These are phyloP conservation scores for Plenodomus tracheiphilus DNA, from an alignment of 2,329 filamentous ascomycete species.

Conservation along the genomic window DNA sequence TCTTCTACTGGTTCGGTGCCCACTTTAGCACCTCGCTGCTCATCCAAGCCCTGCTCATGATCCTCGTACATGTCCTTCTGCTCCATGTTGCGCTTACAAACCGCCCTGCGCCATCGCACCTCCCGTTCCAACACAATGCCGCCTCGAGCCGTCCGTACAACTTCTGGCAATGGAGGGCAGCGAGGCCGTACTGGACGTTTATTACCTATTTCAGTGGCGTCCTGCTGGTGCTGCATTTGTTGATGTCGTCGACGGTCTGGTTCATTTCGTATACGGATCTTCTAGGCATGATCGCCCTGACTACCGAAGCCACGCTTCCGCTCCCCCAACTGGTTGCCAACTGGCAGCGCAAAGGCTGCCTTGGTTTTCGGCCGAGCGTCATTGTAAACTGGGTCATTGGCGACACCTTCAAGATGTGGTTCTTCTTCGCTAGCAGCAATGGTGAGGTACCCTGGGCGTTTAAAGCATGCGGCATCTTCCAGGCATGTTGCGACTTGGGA, in stretches of 20 bases:
- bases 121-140: constrained; percentile 63
- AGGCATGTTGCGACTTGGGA: constrained; percentile 74
- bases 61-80: constrained; percentile 60
- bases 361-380: constrained; percentile 76
- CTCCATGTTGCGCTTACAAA: constrained; percentile 65
- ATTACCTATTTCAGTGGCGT: constrained; percentile 67
- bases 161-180: constrained; percentile 81
- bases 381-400: constrained; percentile 77
- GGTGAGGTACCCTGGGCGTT: constrained; percentile 74
- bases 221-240: constrained; percentile 67
- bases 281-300: constrained; percentile 75
- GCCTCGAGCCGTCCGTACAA: constrained; percentile 65
- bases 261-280: constrained; percentile 68
- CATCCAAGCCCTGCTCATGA: constrained; percentile 63
- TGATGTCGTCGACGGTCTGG: constrained; percentile 63
- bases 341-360: constrained; percentile 68
- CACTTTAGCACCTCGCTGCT: constrained; percentile 63
- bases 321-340: constrained; percentile 79
- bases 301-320: constrained; percentile 79
- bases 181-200: constrained; percentile 80
- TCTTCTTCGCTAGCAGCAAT: constrained; percentile 74
- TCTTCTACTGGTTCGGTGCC: constrained; percentile 68
- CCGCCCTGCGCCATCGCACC: constrained; percentile 50
- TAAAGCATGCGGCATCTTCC: constrained; percentile 80
- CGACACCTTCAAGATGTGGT: constrained; percentile 79